Evolutionary conservation across 2,329 filamentous ascomycete genomes (phyloP).

Genomic region (Davidsoniella australis): DNA sequence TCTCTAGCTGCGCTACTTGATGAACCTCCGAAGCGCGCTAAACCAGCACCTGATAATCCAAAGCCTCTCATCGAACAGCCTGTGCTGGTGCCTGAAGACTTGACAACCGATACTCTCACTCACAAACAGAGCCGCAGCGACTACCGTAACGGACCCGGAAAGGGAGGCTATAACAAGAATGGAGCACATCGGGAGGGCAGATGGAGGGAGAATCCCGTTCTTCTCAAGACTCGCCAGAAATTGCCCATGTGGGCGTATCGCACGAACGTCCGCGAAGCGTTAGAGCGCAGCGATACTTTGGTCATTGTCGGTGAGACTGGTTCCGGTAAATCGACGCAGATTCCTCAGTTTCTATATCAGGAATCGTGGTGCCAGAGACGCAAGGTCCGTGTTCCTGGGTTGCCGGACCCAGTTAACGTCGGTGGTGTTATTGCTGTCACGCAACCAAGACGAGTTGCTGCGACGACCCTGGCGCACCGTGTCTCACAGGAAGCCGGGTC

Average conservation of each 20-base stretch:
- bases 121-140: background rate
- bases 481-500: conserved; percentile 62
- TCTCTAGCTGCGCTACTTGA: conserved; percentile 32
- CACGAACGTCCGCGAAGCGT: conserved; percentile 46
- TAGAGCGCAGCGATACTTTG: conserved; percentile 53
- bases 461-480: conserved; percentile 74
- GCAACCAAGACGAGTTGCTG: conserved; percentile 82
- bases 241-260: conserved; percentile 69
- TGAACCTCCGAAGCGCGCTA: conserved; percentile 16
- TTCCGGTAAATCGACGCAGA: conserved; percentile 91
- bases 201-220: conserved; percentile 18
- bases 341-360: conserved; percentile 70
- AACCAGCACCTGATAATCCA: conserved; percentile 16
- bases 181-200: background rate
- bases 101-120: background rate
- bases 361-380: conserved; percentile 63
- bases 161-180: background rate
- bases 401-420: conserved; percentile 29
- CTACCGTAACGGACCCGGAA: background rate
- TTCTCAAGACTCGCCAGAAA: conserved; percentile 38
- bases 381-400: conserved; percentile 23
- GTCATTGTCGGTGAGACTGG: conserved; percentile 87
- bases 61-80: conserved; percentile 24
- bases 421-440: conserved; percentile 87
- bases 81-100: background rate